Conservation (phyloP, 805 yeast species). For the Wickerhamomyces silvicola region DNA sequence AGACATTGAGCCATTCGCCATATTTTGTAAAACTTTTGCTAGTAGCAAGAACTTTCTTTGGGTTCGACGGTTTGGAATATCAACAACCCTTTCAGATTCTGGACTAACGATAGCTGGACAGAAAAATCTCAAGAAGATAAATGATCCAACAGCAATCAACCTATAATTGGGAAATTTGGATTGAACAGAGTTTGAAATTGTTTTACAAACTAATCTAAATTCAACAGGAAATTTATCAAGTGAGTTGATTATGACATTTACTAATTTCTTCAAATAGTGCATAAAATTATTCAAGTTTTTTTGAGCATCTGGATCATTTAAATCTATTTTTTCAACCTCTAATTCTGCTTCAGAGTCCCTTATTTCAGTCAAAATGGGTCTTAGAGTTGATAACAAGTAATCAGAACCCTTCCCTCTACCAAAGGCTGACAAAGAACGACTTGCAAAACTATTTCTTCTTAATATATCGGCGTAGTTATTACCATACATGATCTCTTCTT, state of each 20-base stretch:
- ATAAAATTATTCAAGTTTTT: slow-evolving; percentile 42
- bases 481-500: slow-evolving; percentile 56
- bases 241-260: slow-evolving; percentile 54
- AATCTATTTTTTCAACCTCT: slow-evolving; percentile 53
- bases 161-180: slow-evolving; percentile 62
- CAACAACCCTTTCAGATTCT: slow-evolving; percentile 40
- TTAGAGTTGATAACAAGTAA: slow-evolving; percentile 47
- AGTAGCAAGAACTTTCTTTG: slow-evolving; percentile 68
- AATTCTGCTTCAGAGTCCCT: slow-evolving; percentile 44
- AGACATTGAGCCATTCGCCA: slow-evolving; percentile 75
- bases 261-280: slow-evolving; percentile 47
- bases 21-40: slow-evolving; percentile 78
- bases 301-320: slow-evolving; percentile 32
- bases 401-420: slow-evolving; percentile 61
- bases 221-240: slow-evolving; percentile 60
- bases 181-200: slow-evolving; percentile 51
- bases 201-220: slow-evolving; percentile 62
- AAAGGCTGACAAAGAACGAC: slow-evolving; percentile 65
- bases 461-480: slow-evolving; percentile 64
- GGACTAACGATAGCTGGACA: slow-evolving; percentile 93
- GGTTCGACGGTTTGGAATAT: slow-evolving; percentile 32
- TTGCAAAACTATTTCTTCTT: slow-evolving; percentile 77
- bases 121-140: slow-evolving; percentile 69
- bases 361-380: slow-evolving; percentile 51
- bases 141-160: slow-evolving; percentile 75